Evolutionary conservation across 73 alveolate species (phyloP).

Genomic region (Strombidium stylifer): DNA sequence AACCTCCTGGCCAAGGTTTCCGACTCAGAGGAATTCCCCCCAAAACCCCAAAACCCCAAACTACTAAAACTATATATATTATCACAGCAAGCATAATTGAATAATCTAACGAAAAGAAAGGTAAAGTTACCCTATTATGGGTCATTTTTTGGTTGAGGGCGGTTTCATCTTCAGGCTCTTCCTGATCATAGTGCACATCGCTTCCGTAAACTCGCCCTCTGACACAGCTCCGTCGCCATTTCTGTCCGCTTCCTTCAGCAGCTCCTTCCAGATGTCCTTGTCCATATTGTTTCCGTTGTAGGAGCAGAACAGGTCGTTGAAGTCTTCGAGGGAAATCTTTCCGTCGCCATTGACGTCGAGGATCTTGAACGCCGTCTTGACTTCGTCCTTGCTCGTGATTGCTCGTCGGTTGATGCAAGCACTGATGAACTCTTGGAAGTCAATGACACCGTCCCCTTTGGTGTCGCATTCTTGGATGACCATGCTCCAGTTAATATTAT

Average conservation of each 20-base stretch:
- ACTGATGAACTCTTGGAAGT: constrained; percentile 70
- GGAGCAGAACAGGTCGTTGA: constrained; percentile 7
- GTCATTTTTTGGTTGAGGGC: too few species aligned
- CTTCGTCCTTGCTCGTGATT: constrained; percentile 13
- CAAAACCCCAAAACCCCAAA: too few species aligned
- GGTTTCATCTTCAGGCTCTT: too few species aligned
- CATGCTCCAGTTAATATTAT: background rate
- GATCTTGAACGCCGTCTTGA: constrained; percentile 51
- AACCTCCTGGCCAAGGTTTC: too few species aligned
- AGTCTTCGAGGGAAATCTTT: constrained; percentile 55
- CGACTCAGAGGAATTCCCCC: too few species aligned
- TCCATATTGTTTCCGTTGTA: constrained; percentile 27
- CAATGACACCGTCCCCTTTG: constrained; percentile 69
- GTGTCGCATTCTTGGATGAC: constrained; percentile 33
- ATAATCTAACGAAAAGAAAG: too few species aligned
- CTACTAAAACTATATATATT: too few species aligned
- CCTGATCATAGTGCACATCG: too few species aligned
- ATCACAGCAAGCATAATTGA: too few species aligned
- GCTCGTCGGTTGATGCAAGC: constrained; percentile 55
- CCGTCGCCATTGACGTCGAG: constrained; percentile 65
- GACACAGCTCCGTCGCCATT: constrained; percentile 52
- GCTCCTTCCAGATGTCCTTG: constrained; percentile 44
- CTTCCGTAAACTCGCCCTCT: constrained; percentile 52
- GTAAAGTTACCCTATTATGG: too few species aligned
- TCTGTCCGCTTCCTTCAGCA: constrained; percentile 63